Evolutionary conservation across 441 rosid genomes (phyloP), one percentile per base, ranked within the genome.

Genomic region (Jatropha podagrica): DNA sequence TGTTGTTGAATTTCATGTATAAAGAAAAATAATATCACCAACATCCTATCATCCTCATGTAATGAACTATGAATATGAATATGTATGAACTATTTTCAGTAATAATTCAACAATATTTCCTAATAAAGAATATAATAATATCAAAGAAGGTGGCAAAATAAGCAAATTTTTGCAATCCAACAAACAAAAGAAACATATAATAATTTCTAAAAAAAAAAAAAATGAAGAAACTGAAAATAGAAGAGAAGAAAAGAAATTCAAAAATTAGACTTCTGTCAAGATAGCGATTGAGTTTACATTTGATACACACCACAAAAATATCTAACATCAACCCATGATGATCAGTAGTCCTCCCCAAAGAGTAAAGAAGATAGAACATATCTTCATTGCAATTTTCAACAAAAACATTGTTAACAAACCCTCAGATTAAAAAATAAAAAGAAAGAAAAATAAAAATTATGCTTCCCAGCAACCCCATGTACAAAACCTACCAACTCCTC

Each of bases 401-500:
- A 27, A 68, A 59, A 66, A 77, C 79, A 73, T 23, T 69, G 65
- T 69, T 79, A 72, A 62, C 54, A 74, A 64, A 23, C 74, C 73
- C 68, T 61, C 67, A 2, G 1, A 42, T 26, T 60, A 76, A 78
- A 61, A 14, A 61, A 32, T 74, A 78, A 61, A 14, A 61, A 32
- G 27, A 13, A 3, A 59, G n/a, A 42, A 69, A 74, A 71, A 76
- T 76, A 78, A 62, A 79, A 85, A 72, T 74, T 65, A 70, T 73
- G 54, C 70, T 78, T 42, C 51, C 81, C 69, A 73, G 67, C 76
- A 76, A 64, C 58, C 70, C 49, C 76, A 84, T 82, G 56, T 81
- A 79, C 85, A 86, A 42, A 7, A 81, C 44, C 83, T 72, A 65
- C 79, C 74, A 75, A 42, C 77, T 71, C 75, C 77, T 76, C 72